phyloP scores from a whole-genome alignment of 164 flowering plant genomes.

The Santalum album region DNA sequence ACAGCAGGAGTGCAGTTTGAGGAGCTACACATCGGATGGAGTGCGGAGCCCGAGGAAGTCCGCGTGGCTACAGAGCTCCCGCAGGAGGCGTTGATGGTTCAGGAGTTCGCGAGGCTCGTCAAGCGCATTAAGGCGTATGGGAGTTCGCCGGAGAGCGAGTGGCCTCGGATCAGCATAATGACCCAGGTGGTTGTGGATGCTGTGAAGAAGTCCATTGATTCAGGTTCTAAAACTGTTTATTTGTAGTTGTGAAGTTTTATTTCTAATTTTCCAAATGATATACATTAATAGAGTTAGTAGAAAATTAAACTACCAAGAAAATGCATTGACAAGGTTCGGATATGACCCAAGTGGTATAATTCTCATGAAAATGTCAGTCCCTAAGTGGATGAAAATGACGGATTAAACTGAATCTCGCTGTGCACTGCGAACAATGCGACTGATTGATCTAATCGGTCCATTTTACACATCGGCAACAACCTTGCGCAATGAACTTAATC shows the following conservation, averaged over 20 bases:
- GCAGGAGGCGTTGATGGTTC: neutral
- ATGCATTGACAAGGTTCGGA: too few species aligned
- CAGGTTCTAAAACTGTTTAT: neutral
- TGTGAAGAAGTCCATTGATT: neutral
- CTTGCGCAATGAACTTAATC: too few species aligned
- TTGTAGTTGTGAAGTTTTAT: neutral
- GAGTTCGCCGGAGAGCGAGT: neutral
- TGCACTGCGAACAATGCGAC: too few species aligned
- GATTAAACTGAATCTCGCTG: too few species aligned
- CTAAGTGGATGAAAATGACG: too few species aligned
- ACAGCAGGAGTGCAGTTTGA: neutral
- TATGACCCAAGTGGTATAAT: too few species aligned
- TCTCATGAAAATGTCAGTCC: too few species aligned
- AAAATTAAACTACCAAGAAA: too few species aligned
- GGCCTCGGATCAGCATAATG: neutral
- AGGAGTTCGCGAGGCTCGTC: neutral
- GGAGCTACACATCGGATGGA: neutral
- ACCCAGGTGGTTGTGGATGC: conserved; percentile 3
- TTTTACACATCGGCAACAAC: too few species aligned
- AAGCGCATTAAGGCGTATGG: neutral
- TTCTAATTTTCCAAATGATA: too few species aligned
- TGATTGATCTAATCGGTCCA: too few species aligned
- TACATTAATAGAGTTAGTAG: too few species aligned
- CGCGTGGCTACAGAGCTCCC: neutral
- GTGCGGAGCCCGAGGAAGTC: neutral